Percentiles rank a stretch among this genome's conserved stretches.
Evolutionary conservation across 768 basidiomycete genomes (phyloP).

Genomic region (Erythrobasidium yunnanense): DNA sequence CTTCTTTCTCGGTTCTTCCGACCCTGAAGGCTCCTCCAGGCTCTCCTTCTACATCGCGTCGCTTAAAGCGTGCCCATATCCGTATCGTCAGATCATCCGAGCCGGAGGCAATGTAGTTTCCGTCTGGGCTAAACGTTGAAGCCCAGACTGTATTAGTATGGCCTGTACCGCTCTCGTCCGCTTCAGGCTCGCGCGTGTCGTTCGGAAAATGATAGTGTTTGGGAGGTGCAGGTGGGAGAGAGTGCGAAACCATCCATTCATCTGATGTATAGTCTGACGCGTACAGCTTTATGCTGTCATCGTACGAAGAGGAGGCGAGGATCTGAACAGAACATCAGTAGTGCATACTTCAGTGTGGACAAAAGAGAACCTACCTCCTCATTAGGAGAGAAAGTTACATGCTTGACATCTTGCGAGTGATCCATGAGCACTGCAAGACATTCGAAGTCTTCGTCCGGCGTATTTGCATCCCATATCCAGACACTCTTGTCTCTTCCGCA

Average conservation of each 20-base stretch:
- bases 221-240: slow-evolving; percentile 46
- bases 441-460: slow-evolving; percentile 81
- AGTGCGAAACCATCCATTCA: slow-evolving; percentile 71
- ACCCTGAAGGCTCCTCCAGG: slow-evolving; percentile 32
- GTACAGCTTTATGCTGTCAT: slow-evolving; percentile 88
- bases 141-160: slow-evolving; percentile 88
- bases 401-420: slow-evolving; percentile 92
- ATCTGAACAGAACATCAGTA: slow-evolving; percentile 51
- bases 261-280: slow-evolving; percentile 87
- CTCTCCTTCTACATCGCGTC: slow-evolving; percentile 29
- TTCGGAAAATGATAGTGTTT: slow-evolving; percentile 30
- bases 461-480: slow-evolving; percentile 95
- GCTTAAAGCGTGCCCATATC: slow-evolving; percentile 60
- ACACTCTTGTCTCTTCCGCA: slow-evolving; percentile 95
- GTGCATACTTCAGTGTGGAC: slow-evolving; percentile 28
- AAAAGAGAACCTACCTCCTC: slow-evolving; percentile 60
- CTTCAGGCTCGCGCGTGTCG: slow-evolving; percentile 5
- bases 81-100: slow-evolving; percentile 75
- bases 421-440: slow-evolving; percentile 94
- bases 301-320: slow-evolving; percentile 91
- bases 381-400: slow-evolving; percentile 82
- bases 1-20: slow-evolving; percentile 40
- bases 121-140: slow-evolving; percentile 64
- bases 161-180: slow-evolving; percentile 44
- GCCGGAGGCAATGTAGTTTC: slow-evolving; percentile 69